These are phyloP conservation scores for Exsudoporus frostii DNA, from an alignment of 768 basidiomycete species.

Conservation along the genomic window DNA sequence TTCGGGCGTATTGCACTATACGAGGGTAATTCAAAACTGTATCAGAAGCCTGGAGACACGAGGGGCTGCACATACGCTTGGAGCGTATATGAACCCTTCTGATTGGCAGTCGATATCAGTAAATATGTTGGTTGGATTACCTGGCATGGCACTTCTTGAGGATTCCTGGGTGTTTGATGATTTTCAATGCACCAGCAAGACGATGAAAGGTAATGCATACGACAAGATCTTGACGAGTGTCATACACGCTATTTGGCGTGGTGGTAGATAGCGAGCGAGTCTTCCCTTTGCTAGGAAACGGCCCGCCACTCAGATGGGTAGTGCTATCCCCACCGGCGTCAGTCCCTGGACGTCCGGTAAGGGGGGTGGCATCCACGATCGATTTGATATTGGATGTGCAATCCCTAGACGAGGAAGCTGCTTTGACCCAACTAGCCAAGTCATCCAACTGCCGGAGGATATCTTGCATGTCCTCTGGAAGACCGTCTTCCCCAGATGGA, in stretches of 20 bases:
- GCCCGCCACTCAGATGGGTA: neutral
- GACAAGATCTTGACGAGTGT: neutral
- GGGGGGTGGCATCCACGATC: neutral
- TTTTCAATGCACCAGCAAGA: neutral
- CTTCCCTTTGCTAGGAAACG: constrained; percentile 21
- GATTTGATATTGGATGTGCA: neutral
- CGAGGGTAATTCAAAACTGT: neutral
- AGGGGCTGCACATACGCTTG: constrained; percentile 18
- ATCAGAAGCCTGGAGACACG: neutral
- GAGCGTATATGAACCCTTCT: constrained; percentile 29
- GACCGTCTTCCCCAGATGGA: constrained; percentile 7
- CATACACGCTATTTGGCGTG: neutral
- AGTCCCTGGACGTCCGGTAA: neutral
- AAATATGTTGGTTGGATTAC: neutral
- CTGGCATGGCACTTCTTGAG: neutral
- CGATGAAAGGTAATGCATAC: constrained; percentile 10
- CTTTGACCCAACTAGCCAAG: constrained; percentile 26
- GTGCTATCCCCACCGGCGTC: neutral
- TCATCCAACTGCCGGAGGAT: constrained; percentile 27
- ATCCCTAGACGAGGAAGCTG: constrained; percentile 16
- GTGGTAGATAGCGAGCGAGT: constrained; percentile 10
- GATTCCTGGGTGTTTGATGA: constrained; percentile 11
- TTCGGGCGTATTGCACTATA: constrained; percentile 26
- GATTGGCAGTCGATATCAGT: neutral
- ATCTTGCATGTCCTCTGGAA: constrained; percentile 28